Evolutionary conservation across 176 grass and related monocot genomes (phyloP).

Genomic region (Thalia dealbata): DNA sequence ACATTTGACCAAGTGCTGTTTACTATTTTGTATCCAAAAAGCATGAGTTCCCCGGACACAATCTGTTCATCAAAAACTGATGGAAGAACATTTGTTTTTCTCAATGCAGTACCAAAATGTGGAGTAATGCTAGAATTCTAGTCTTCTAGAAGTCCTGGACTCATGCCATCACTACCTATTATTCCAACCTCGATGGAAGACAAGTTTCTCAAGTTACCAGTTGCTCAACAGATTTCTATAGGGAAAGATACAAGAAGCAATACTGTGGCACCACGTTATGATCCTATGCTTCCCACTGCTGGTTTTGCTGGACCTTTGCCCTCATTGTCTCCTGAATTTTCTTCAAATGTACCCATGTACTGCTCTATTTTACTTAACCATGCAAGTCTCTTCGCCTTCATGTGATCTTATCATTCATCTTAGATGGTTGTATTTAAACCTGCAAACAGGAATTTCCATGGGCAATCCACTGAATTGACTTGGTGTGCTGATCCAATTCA

Average conservation of each 20-base stretch:
- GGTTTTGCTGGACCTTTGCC: not conserved
- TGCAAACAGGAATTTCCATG: constrained; percentile 13
- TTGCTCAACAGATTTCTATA: not conserved
- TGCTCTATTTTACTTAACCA: constrained; percentile 19
- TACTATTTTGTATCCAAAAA: not conserved
- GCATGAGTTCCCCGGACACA: not conserved
- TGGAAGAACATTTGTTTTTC: not conserved
- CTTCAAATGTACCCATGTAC: constrained; percentile 24
- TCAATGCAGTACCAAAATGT: not conserved
- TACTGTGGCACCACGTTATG: not conserved
- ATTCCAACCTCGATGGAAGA: constrained; percentile 9
- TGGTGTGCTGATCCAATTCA: constrained; percentile 24
- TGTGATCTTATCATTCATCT: not conserved
- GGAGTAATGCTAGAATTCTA: not conserved
- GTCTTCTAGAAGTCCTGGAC: not conserved
- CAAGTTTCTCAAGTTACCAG: constrained; percentile 7
- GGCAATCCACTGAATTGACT: constrained; percentile 15
- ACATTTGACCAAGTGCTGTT: not conserved
- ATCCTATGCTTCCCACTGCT: not conserved
- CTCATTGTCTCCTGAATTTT: constrained; percentile 23
- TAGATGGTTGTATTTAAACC: constrained; percentile 12
- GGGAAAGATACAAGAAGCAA: constrained; percentile 5
- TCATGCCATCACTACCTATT: constrained; percentile 10
- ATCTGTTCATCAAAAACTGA: not conserved
- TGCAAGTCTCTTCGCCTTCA: constrained; percentile 3